These are phyloP conservation scores for Talinum fruticosum DNA, from an alignment of 148 eudicot species.

Conservation along the genomic window DNA sequence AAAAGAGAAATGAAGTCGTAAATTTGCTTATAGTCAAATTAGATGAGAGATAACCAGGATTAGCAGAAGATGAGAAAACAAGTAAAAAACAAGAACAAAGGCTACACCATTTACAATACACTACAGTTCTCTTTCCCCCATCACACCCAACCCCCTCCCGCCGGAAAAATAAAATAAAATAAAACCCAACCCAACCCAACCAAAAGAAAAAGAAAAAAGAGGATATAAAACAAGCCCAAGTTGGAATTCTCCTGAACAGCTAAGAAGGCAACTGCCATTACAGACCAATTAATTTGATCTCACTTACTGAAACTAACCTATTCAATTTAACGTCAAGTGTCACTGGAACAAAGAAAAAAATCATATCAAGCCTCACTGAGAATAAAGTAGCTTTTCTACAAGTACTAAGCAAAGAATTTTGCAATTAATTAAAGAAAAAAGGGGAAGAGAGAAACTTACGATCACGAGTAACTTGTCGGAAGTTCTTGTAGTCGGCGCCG, in stretches of 20 bases:
- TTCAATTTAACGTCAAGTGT: not conserved
- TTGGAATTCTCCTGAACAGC: not conserved
- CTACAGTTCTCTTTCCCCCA: not conserved
- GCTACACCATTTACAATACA: not conserved
- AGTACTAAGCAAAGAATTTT: not conserved
- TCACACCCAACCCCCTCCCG: too few species aligned
- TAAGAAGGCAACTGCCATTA: not conserved
- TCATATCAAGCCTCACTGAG: not conserved
- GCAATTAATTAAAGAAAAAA: not conserved
- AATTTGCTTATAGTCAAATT: not conserved
- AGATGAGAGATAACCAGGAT: not conserved
- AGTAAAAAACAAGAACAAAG: not conserved
- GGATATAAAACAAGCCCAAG: not conserved
- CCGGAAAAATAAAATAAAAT: too few species aligned
- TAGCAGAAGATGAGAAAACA: not conserved
- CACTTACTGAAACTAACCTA: not conserved
- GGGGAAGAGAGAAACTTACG: constrained; percentile 43
- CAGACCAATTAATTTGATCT: not conserved
- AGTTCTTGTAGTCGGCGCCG: constrained; percentile 53
- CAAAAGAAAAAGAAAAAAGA: too few species aligned
- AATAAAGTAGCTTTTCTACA: not conserved
- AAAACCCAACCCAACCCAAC: too few species aligned
- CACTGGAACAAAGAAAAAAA: not conserved
- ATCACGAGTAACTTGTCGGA: constrained; percentile 75
- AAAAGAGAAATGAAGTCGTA: not conserved